Conservation (phyloP, 352 stramenopile genomes). For the Globisporangium yorkense region DNA sequence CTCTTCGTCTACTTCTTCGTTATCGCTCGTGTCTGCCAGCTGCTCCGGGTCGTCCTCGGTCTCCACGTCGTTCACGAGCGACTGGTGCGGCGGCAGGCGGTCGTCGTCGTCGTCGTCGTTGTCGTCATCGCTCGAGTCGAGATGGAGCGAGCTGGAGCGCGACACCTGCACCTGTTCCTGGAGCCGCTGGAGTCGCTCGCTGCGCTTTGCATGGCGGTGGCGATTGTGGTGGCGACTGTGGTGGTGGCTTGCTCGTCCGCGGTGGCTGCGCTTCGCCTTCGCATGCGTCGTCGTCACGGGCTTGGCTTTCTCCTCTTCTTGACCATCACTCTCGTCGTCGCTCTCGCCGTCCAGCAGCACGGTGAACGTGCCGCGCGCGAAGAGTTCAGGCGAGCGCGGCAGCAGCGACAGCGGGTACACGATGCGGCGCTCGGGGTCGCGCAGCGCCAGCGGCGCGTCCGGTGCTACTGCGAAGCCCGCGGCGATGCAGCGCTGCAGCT, state of each 20-base stretch:
- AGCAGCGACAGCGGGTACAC: conserved; percentile 73
- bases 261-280: conserved; percentile 2
- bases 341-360: conserved; percentile 23
- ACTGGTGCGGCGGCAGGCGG: conserved; percentile 8
- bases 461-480: conserved; percentile 33
- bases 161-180: conserved; percentile 4
- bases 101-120: conserved; percentile 10
- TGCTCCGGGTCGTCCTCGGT: conserved; percentile 13
- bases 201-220: conserved; percentile 7
- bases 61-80: conserved; percentile 14
- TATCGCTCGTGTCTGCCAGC: conserved; percentile 3
- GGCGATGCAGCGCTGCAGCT: conserved; percentile 44
- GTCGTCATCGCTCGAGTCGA: conserved; percentile 17
- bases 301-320: background rate
- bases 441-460: conserved; percentile 18
- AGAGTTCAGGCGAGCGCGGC: conserved; percentile 39
- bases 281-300: background rate
- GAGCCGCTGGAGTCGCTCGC: conserved; percentile 17
- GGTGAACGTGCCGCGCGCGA: conserved; percentile 39
- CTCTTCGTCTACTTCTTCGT: conserved; percentile 13
- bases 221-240: conserved; percentile 1
- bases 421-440: conserved; percentile 23
- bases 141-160: conserved; percentile 1
- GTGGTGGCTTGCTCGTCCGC: background rate
- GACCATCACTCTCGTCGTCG: conserved; percentile 8